phyloP scores from a whole-genome alignment of 2,329 filamentous ascomycete species.

The Drechslerella stenobrocha region DNA sequence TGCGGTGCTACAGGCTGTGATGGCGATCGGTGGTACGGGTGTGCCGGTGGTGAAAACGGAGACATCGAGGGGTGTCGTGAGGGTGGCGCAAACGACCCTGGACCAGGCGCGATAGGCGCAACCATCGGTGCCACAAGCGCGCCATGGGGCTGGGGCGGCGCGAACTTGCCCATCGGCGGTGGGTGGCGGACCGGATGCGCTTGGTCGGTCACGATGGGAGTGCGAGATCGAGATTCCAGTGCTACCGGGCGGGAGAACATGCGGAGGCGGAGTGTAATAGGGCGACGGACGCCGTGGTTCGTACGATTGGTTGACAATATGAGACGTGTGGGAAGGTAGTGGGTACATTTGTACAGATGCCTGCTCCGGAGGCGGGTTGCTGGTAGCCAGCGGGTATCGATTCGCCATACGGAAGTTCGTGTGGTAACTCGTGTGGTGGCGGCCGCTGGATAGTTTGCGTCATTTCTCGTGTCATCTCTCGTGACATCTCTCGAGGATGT shows the following conservation, averaged over 20 bases:
- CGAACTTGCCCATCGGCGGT: slow-evolving; percentile 38
- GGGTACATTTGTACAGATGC: slow-evolving; percentile 48
- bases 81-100: slow-evolving; percentile 18
- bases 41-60: slow-evolving; percentile 34
- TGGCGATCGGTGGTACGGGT: slow-evolving; percentile 36
- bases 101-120: slow-evolving; percentile 39
- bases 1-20: slow-evolving; percentile 35
- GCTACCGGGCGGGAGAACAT: slow-evolving; percentile 39
- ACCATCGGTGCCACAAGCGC: slow-evolving; percentile 10
- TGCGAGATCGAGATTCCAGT: slow-evolving; percentile 41
- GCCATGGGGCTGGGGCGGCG: slow-evolving; percentile 29
- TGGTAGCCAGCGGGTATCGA: slow-evolving; percentile 45
- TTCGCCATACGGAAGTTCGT: slow-evolving; percentile 49
- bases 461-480: slow-evolving; percentile 33
- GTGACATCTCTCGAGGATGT: slow-evolving; percentile 1
- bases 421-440: slow-evolving; percentile 40
- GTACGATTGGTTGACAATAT: slow-evolving; percentile 32
- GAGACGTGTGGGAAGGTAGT: slow-evolving; percentile 16
- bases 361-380: slow-evolving; percentile 45
- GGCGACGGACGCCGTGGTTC: slow-evolving; percentile 34
- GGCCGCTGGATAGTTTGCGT: slow-evolving; percentile 38
- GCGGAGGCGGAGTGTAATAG: slow-evolving; percentile 42
- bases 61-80: slow-evolving; percentile 28
- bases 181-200: slow-evolving; percentile 18
- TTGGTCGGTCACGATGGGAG: slow-evolving; percentile 13